Conservation (phyloP, 1,284 basidiomycete species). For the Albatrellus sp. region DNA sequence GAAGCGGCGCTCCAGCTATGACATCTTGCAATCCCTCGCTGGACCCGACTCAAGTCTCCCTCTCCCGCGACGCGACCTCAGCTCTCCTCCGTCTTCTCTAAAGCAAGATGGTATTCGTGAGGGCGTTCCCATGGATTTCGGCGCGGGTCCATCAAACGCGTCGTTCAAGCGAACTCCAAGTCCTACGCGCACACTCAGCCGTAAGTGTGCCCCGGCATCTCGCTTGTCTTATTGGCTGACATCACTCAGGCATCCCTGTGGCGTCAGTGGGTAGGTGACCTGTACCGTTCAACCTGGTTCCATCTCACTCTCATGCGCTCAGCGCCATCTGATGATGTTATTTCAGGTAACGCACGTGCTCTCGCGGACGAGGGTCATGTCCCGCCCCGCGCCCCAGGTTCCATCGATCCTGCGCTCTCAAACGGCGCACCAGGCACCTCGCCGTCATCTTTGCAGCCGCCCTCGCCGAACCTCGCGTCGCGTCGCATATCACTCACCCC, state of each 20-base stretch:
- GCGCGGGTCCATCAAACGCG: conserved; percentile 23
- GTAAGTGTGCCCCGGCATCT: conserved; percentile 34
- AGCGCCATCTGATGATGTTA: conserved; percentile 8
- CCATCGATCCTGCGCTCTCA: conserved; percentile 17
- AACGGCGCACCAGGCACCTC: conserved; percentile 10
- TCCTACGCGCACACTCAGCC: conserved; percentile 66
- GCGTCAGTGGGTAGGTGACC: conserved; percentile 57
- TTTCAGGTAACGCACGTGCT: conserved; percentile 64
- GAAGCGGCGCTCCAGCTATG: conserved; percentile 54
- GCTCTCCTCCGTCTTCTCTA: conserved; percentile 4
- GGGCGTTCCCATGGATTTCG: conserved; percentile 54
- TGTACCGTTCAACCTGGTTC: conserved; percentile 6
- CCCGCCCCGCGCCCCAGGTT: conserved; percentile 12
- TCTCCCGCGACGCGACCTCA: conserved; percentile 41
- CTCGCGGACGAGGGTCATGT: conserved; percentile 55
- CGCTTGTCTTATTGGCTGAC: not conserved
- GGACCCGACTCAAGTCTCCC: conserved; percentile 65
- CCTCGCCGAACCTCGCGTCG: conserved; percentile 8
- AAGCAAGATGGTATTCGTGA: conserved; percentile 45
- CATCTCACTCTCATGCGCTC: conserved; percentile 7
- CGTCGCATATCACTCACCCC: conserved; percentile 44
- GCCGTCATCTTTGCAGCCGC: conserved; percentile 15
- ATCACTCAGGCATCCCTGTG: conserved; percentile 57
- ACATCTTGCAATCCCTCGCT: conserved; percentile 54
- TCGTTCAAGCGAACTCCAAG: conserved; percentile 47